Evolutionary conservation across 2,329 filamentous ascomycete genomes (phyloP), one percentile per base, ranked within the genome.

Genomic region (Cladorrhinum sp.): DNA sequence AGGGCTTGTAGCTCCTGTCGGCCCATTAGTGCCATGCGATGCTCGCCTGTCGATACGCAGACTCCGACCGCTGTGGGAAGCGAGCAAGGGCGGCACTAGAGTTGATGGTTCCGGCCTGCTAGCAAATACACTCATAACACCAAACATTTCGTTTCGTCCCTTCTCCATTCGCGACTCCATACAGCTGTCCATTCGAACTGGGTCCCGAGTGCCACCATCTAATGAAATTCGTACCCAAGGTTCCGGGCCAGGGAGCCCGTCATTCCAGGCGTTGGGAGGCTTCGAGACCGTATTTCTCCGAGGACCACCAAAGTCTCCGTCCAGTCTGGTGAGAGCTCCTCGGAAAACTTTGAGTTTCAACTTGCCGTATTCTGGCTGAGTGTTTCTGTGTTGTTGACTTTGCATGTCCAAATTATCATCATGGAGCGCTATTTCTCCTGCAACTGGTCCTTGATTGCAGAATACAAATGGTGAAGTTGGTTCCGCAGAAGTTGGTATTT

Each of bases 301-400:
- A n/a, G 32, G 38, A 51, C 20, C 22, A 23, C 22, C 50, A 3
- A 16, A n/a, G 18, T 64, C 60, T n/a, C 12, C 57, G 56, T 36
- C 58, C n/a, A 36, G 53, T 23, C 52, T 66, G 22, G 50, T 55
- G 8, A 66, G 50, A 16, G 64, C 63, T n/a, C 63, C 64, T 45
- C 66, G 58, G 23, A 63, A 64, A 8, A 65, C 64, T 38, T 62
- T 66, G 7, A 66, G 41, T 50, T 62, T 66, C 27, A 65, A 20
- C 36, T 50, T 64, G 8, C 45, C 57, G 25, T 59, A 57, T 13
- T 45, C 23, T 8, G 61, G 52, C 1, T 24, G 41, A 10, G 12
- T 13, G 18, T 51, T 38, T 59, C 29, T 7, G 41, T 22, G 6
- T n/a, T 45, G 16, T 45, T 12, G n/a, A n/a, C n/a, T 12, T 18